Conservation (phyloP, 2,329 filamentous ascomycete genomes). For the Kalmusia sp. region DNA sequence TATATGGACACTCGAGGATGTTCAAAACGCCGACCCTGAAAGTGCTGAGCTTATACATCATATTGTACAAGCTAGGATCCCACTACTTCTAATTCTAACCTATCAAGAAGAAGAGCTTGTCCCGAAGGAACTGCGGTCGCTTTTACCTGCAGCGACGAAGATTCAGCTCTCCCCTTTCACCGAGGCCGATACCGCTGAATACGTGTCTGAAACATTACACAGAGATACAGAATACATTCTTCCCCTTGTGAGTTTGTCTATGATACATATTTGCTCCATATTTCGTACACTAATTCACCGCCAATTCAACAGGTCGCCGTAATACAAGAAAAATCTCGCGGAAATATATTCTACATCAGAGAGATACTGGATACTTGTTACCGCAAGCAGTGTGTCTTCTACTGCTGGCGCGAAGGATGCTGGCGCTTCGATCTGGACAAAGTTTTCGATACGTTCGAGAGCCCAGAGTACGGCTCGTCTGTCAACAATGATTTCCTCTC, state of each 20-base stretch:
- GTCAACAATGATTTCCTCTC: conserved; percentile 85
- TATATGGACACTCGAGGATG: conserved; percentile 85
- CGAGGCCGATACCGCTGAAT: conserved; percentile 81
- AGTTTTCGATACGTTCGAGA: conserved; percentile 84
- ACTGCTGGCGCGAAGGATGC: conserved; percentile 80
- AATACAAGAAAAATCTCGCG: conserved; percentile 85
- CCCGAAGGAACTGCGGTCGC: conserved; percentile 41
- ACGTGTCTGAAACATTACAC: conserved; percentile 82
- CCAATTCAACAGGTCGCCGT: conserved; percentile 60
- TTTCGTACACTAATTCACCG: too few species aligned
- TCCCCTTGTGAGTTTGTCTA: conserved; percentile 64
- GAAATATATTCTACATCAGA: conserved; percentile 89
- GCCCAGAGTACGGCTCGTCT: conserved; percentile 78
- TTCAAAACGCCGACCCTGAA: conserved; percentile 90
- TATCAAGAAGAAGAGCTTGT: conserved; percentile 52
- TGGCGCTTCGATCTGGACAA: conserved; percentile 86
- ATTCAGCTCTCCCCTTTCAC: conserved; percentile 76
- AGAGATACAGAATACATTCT: conserved; percentile 73
- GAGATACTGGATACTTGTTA: conserved; percentile 90
- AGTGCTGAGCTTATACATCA: conserved; percentile 83
- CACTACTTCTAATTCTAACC: conserved; percentile 74
- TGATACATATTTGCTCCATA: neutral
- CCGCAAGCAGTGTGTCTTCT: conserved; percentile 87
- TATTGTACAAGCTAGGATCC: conserved; percentile 79
- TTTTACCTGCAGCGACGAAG: conserved; percentile 60